Evolutionary conservation across 352 stramenopile species (phyloP).

Genomic region (Globisporangium polare): DNA sequence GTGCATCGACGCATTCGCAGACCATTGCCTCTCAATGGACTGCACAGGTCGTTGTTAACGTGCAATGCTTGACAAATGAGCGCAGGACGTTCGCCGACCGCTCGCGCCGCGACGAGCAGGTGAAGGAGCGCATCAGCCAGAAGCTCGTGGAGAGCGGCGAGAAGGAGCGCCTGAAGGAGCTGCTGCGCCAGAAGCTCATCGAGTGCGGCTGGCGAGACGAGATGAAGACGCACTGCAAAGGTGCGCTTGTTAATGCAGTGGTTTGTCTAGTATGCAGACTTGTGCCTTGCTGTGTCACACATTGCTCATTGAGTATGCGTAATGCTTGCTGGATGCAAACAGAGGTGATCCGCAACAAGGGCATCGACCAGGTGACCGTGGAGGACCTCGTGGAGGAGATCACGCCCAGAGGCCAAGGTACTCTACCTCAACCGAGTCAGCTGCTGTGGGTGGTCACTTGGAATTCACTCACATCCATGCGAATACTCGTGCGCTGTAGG

Average conservation of each 20-base stretch:
- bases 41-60: no score
- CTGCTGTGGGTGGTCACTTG: no score
- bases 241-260: constrained; percentile 22
- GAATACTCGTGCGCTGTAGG: constrained; percentile 13
- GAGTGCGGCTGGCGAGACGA: constrained; percentile 92
- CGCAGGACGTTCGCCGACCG: constrained; percentile 47
- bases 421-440: neutral
- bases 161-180: constrained; percentile 89
- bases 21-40: no score
- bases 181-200: constrained; percentile 80
- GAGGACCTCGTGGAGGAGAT: constrained; percentile 93
- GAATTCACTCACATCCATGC: neutral
- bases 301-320: no score
- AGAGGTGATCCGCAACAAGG: constrained; percentile 93
- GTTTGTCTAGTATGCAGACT: no score
- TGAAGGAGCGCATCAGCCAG: constrained; percentile 77
- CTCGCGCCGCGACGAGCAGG: constrained; percentile 62
- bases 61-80: no score
- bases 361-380: constrained; percentile 93
- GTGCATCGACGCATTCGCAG: no score
- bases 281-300: no score
- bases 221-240: constrained; percentile 89
- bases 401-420: constrained; percentile 82
- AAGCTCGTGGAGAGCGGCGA: constrained; percentile 88
- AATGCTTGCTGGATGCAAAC: neutral